These are phyloP conservation scores for Didymella exigua DNA, from an alignment of 2,329 filamentous ascomycete genomes.

Conservation along the genomic window DNA sequence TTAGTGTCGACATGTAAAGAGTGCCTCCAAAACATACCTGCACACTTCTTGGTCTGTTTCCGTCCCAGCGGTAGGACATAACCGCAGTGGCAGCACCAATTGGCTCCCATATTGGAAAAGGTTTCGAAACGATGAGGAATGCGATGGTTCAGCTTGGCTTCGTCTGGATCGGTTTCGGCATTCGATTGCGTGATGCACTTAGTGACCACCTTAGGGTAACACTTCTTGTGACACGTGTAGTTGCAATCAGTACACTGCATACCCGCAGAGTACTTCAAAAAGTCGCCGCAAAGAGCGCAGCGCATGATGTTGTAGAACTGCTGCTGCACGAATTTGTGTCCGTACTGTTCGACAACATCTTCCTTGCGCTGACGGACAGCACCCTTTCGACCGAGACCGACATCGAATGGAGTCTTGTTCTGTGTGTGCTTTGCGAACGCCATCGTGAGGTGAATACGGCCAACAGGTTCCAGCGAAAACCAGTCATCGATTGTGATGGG, in stretches of 20 bases:
- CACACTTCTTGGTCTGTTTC: slow-evolving; percentile 92
- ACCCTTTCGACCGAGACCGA: slow-evolving; percentile 91
- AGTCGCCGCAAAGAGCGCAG: slow-evolving; percentile 95
- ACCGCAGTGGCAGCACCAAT: slow-evolving; percentile 99
- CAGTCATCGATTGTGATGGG: slow-evolving; percentile 79
- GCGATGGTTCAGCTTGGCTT: slow-evolving; percentile 99
- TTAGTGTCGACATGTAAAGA: slow-evolving; percentile 21
- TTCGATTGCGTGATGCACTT: slow-evolving; percentile 99
- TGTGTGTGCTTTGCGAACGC: slow-evolving; percentile 91
- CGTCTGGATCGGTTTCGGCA: slow-evolving; percentile 95
- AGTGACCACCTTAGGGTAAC: slow-evolving; percentile 93
- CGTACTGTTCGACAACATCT: slow-evolving; percentile 97
- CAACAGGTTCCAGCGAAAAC: slow-evolving; percentile 96
- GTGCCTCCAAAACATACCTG: slow-evolving; percentile 62
- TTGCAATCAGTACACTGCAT: slow-evolving; percentile 99
- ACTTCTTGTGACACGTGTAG: slow-evolving; percentile 98
- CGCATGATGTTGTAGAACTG: slow-evolving; percentile 99
- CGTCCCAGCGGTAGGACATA: slow-evolving; percentile 94
- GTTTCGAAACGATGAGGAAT: slow-evolving; percentile 96
- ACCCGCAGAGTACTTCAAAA: slow-evolving; percentile 96
- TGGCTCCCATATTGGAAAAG: slow-evolving; percentile 97
- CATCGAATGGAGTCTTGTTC: slow-evolving; percentile 80
- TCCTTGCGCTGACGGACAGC: slow-evolving; percentile 98
- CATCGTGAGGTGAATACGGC: slow-evolving; percentile 87
- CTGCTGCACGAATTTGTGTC: slow-evolving; percentile 97